phyloP scores from a whole-genome alignment of 805 yeast genomes.

The Schwanniomyces sp. region DNA sequence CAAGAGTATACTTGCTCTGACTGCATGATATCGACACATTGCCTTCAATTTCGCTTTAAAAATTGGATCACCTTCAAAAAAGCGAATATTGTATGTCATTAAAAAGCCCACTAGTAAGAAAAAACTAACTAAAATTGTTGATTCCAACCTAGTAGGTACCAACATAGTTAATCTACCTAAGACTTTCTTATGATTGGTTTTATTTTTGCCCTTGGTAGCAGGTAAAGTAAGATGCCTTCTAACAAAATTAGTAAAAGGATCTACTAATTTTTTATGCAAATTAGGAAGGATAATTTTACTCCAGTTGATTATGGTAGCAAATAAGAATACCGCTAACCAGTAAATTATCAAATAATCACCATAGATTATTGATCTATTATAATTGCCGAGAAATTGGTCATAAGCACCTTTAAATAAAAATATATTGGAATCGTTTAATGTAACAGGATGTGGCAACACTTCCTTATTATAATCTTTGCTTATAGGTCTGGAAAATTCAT shows the following conservation, averaged over 20 bases:
- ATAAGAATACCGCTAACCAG: constrained; percentile 28
- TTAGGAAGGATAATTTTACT: constrained; percentile 26
- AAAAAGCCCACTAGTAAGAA: constrained; percentile 26
- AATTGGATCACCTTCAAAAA: constrained; percentile 33
- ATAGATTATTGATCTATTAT: constrained; percentile 43
- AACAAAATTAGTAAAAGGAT: constrained; percentile 27
- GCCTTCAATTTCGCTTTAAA: constrained; percentile 32
- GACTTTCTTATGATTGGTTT: constrained; percentile 24
- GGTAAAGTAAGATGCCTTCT: constrained; percentile 39
- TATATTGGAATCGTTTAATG: constrained; percentile 20
- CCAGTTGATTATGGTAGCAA: constrained; percentile 34
- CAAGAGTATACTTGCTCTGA: constrained; percentile 33
- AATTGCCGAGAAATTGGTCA: constrained; percentile 40
- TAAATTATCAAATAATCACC: constrained; percentile 33
- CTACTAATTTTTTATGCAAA: constrained; percentile 17
- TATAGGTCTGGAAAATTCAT: constrained; percentile 11
- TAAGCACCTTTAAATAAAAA: constrained; percentile 23
- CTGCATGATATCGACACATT: constrained; percentile 40
- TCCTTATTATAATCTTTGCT: constrained; percentile 5
- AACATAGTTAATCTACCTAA: constrained; percentile 21
- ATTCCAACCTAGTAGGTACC: constrained; percentile 42
- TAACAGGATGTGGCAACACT: constrained; percentile 22
- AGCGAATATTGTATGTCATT: constrained; percentile 20
- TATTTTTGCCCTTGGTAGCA: constrained; percentile 28
- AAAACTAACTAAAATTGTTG: constrained; percentile 31